Conservation (phyloP, 352 stramenopile species). For the Phytophthora foliorum region DNA sequence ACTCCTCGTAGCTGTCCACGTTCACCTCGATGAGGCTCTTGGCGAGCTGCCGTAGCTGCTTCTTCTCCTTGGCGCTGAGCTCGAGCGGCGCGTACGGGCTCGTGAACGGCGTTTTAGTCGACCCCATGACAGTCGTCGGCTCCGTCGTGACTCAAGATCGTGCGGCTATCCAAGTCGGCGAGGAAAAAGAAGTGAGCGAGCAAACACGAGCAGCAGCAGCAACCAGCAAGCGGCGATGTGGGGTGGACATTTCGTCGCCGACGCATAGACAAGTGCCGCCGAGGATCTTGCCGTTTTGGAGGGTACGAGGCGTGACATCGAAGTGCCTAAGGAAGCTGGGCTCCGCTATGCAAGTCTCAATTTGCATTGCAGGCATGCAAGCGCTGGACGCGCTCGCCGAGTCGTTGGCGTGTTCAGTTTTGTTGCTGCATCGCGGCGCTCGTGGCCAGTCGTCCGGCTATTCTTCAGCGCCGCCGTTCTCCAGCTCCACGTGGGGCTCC, state of each 20-base stretch:
- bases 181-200: constrained; percentile 7
- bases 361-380: not conserved
- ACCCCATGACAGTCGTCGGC: constrained; percentile 4
- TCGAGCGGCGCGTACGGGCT: constrained; percentile 23
- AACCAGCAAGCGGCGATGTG: not conserved
- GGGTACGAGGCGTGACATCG: not conserved
- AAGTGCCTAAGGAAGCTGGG: no score
- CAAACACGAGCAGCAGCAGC: not conserved
- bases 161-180: constrained; percentile 9
- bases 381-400: not conserved
- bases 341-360: no score
- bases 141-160: constrained; percentile 1
- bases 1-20: constrained; percentile 29
- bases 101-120: constrained; percentile 12
- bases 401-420: constrained; percentile 8
- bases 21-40: constrained; percentile 24
- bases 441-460: constrained; percentile 11
- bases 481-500: not conserved
- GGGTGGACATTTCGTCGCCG: constrained; percentile 6
- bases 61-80: constrained; percentile 17
- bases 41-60: constrained; percentile 21
- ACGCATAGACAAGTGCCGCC: constrained; percentile 6
- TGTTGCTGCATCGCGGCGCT: constrained; percentile 1
- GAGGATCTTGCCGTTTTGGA: not conserved
- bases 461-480: not conserved